Conservation (phyloP, 1,284 basidiomycete genomes). For the Papiliotrema laurentii region DNA sequence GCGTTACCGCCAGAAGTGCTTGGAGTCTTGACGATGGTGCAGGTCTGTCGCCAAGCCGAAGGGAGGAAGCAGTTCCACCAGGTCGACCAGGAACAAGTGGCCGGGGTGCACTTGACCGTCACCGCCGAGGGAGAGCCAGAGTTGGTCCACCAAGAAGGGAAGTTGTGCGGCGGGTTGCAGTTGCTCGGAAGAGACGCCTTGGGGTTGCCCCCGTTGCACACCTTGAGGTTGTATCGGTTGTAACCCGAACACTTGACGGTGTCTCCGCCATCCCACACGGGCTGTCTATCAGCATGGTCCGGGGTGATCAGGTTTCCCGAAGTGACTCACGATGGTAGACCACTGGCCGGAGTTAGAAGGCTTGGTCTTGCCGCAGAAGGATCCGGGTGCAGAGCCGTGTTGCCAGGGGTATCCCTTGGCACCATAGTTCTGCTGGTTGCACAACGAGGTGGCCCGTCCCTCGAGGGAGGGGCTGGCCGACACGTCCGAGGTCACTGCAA, state of each 20-base stretch:
- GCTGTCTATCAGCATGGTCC: conserved; percentile 3
- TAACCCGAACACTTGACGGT: conserved; percentile 16
- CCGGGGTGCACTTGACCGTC: conserved; percentile 4
- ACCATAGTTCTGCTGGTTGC: conserved; percentile 24
- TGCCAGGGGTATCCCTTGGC: conserved; percentile 21
- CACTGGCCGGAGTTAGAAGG: conserved; percentile 21
- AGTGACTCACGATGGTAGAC: conserved; percentile 14
- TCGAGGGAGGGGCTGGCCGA: not conserved
- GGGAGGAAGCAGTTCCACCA: conserved; percentile 48
- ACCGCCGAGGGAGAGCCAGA: not conserved
- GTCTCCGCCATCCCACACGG: conserved; percentile 21
- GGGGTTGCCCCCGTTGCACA: conserved; percentile 27
- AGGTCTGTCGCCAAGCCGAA: conserved; percentile 8
- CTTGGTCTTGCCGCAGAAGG: conserved; percentile 23
- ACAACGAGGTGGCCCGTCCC: conserved; percentile 8
- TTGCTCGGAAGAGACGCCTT: conserved; percentile 13
- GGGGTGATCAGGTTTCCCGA: not conserved
- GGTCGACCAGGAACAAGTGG: not conserved
- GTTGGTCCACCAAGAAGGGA: not conserved
- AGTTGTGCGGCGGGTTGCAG: conserved; percentile 26
- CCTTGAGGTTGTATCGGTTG: conserved; percentile 13
- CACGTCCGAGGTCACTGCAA: not conserved
- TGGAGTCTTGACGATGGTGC: conserved; percentile 51
- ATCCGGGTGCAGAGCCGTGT: conserved; percentile 18
- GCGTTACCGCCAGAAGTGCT: conserved; percentile 11